Evolutionary conservation across 2,329 filamentous ascomycete genomes (phyloP), one percentile per base, ranked within the genome.

Genomic region (Neospermospora avenae): DNA sequence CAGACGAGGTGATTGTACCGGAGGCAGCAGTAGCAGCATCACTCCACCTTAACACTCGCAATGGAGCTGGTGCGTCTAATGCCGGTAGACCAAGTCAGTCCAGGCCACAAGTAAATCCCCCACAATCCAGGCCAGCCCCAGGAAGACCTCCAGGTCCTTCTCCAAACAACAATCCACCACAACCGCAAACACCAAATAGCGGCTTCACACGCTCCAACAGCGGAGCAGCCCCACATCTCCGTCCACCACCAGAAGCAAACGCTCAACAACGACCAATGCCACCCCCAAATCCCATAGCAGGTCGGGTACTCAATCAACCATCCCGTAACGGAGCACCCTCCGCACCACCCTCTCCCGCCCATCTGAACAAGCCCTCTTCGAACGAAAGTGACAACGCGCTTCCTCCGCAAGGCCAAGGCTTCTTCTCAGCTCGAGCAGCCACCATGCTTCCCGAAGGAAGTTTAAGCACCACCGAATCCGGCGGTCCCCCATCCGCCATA

Each of bases 1-100:
- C 89, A 3, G 90, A 95, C 71, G 90, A 93, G 71, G 80, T 93
- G n/a, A 75, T 82, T 31, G 74, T 93, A 13, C 75, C 80, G 7
- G 72, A 72, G n/a, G 58, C 67, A 28, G 41, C 63, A 37, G 51
- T 37, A 46, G 57, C 46, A 18, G 44, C 65, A 34, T 66, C 66
- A 18, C 59, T 58, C n/a, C 58, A 67, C 45, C 65, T 67, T 28
- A 68, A 57, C 51, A 24, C 46, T 51, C 57, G 60, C 62, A 67
- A 62, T 59, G 56, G 24, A 20, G 66, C 62, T 42, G 22, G 51
- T 25, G 37, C 39, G 11, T 49, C 52, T 11, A 71, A 64, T 59
- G 22, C 24, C 41, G 49, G 16, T 7, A 41, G 34, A 41, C 24
- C 42, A 66, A 68, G 67, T 63, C 73, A 53, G 71, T 67, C 59